phyloP scores from a whole-genome alignment of 2,329 filamentous ascomycete genomes.

The Venturiaceae sp. region DNA sequence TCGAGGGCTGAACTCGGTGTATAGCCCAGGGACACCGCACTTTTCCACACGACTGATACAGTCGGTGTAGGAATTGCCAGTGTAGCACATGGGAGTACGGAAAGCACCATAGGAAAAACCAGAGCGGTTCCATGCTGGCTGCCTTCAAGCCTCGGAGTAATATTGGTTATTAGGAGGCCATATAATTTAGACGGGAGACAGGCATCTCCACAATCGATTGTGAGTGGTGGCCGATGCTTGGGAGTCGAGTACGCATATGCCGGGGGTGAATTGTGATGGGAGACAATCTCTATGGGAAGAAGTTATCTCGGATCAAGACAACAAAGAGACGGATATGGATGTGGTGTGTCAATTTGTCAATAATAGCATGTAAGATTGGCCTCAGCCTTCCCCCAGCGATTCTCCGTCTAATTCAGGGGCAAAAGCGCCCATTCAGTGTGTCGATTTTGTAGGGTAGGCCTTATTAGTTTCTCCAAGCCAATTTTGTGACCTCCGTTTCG shows the following conservation, averaged over 20 bases:
- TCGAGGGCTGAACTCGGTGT: background rate
- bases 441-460: background rate
- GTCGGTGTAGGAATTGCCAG: background rate
- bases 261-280: too few species aligned
- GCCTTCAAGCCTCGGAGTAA: background rate
- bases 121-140: background rate
- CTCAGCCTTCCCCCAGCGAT: background rate
- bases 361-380: background rate
- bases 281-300: too few species aligned
- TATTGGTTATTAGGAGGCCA: background rate
- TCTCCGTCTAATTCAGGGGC: background rate
- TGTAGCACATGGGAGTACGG: background rate
- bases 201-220: background rate
- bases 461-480: background rate
- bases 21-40: background rate
- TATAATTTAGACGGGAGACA: background rate
- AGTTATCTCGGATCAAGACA: too few species aligned
- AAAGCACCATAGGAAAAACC: background rate
- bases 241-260: background rate
- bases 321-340: background rate
- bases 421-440: too few species aligned
- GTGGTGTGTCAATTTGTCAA: background rate
- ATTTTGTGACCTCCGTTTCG: background rate
- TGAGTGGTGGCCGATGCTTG: background rate
- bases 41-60: background rate